Conservation (phyloP, 208 protist species). For the Leishmania amazonensis region DNA sequence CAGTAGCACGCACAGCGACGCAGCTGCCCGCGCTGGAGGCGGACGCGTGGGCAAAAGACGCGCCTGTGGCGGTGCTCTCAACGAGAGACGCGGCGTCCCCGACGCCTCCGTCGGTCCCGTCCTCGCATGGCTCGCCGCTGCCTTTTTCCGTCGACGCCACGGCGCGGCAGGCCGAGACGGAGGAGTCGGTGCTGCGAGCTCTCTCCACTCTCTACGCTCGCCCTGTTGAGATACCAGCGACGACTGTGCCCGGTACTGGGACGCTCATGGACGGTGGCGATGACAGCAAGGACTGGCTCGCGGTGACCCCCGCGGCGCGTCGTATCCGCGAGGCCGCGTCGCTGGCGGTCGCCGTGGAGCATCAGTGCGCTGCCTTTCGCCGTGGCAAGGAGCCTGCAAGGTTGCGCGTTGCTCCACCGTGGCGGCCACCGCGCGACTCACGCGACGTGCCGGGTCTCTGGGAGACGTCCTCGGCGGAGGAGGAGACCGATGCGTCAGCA, state of each 20-base stretch:
- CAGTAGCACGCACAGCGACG: not conserved
- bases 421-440: conserved; percentile 39
- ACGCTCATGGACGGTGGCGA: not conserved
- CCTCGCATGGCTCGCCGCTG: not conserved
- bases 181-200: conserved; percentile 17
- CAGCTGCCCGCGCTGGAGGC: not conserved
- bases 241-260: not conserved
- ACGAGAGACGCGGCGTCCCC: no score
- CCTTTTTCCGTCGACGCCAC: conserved; percentile 21
- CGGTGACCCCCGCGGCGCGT: conserved; percentile 16
- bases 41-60: not conserved
- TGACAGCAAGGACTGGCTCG: not conserved
- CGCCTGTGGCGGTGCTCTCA: not conserved
- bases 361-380: conserved; percentile 30
- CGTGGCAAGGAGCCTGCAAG: conserved; percentile 22
- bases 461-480: conserved; percentile 62
- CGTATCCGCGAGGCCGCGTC: conserved; percentile 39
- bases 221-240: not conserved
- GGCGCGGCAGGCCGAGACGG: conserved; percentile 23
- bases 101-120: not conserved
- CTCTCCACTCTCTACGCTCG: not conserved
- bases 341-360: conserved; percentile 54
- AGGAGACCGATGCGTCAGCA: conserved; percentile 32
- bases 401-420: conserved; percentile 30
- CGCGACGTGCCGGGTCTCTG: conserved; percentile 40